phyloP scores from a whole-genome alignment of 257 asterid genomes.

The Solanum stenotomum region DNA sequence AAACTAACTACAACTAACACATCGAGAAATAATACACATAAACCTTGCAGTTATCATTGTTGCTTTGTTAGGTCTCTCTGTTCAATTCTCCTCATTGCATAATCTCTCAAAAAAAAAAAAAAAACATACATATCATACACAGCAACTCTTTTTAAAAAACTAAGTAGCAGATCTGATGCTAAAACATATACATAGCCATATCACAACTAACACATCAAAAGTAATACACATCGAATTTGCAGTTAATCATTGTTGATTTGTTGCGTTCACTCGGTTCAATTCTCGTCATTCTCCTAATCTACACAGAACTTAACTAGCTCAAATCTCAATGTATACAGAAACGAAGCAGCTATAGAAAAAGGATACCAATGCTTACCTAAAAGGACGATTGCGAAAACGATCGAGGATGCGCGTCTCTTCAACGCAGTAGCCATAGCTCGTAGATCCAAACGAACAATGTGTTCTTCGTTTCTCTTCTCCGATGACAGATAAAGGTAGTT shows the following conservation, averaged over 20 bases:
- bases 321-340: background rate
- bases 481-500: background rate
- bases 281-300: background rate
- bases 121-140: background rate
- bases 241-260: background rate
- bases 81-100: background rate
- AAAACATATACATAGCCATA: background rate
- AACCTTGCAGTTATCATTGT: background rate
- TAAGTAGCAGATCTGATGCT: background rate
- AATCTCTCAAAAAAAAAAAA: background rate
- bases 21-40: background rate
- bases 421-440: conserved; percentile 53
- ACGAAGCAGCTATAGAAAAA: background rate
- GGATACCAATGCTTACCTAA: conserved; percentile 33
- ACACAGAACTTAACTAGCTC: background rate
- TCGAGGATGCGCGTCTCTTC: conserved; percentile 34
- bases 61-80: background rate
- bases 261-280: background rate
- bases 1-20: background rate
- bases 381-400: conserved; percentile 35
- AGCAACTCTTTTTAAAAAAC: background rate
- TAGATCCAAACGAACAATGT: background rate
- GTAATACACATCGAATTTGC: background rate
- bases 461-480: background rate
- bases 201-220: background rate